Base-by-base conservation (phyloP, 2,329 filamentous ascomycete species). In the Gliomastix tumulicola region DNA sequence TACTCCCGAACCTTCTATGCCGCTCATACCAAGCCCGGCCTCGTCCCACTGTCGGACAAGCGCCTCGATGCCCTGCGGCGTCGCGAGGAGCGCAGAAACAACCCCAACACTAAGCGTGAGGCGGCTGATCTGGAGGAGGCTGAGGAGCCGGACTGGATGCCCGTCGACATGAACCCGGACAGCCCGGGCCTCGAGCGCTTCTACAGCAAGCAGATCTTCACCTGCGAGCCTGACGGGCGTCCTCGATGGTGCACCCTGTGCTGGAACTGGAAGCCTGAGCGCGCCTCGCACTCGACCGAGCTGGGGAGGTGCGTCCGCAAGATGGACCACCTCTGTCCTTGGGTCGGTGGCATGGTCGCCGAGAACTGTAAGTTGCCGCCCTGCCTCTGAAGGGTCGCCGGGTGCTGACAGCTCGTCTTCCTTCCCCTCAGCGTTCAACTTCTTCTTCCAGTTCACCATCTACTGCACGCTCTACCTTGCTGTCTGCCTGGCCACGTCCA, bases 291-390 rank as follows among this genome's bases (percentile, higher is more conserved):
- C 59, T 94, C 84, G 51, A 81, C 81, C 36, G 86, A 94, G 53
- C 66, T 92, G 11, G 78, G 78, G 34, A 74, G 88, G 30, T 97
- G 90, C 52, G 84, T 94, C 17, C 66, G 74, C 28, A 92, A 92
- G 51, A 92, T 96, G 84, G 90, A 97, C 44, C 90, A 97, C 54
- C 92, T 89, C 50, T 98, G 92, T 52, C 92, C 90, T 0, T 97
- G 84, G 84, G 89, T 94, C n/a, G 90, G 90, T 5, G 92, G 90
- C 17, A 85, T 95, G 45, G 81, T 98, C 9, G 84, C 80, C 0
- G 89, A 96, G 56, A 88, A 79, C 3, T 79, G 74, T 78, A 50
- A 55, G 74, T 58, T 12, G 6, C 9, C 16, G 11, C 16, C n/a
- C n/a, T n/a, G n/a, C n/a, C n/a, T n/a, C n/a, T n/a, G n/a, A n/a